Base-by-base conservation (phyloP, 1,284 basidiomycete species). In the Lentinus polychrous region DNA sequence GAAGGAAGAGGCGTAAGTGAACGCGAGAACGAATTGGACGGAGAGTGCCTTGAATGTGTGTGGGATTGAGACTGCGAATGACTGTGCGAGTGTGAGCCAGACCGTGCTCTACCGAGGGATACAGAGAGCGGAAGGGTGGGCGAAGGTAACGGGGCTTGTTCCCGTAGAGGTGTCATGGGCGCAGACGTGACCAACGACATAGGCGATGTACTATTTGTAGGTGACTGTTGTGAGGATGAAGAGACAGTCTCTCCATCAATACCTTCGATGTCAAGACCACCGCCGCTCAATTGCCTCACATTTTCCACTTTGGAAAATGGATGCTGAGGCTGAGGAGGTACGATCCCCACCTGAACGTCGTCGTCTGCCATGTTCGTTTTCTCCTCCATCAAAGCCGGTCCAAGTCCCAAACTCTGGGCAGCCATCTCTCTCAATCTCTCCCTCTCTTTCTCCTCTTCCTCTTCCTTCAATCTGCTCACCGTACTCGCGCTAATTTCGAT, bases 321-420 rank as follows among this genome's bases (percentile, higher is more conserved):
- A 27, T 27, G 27, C 27, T 27, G 27, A 27, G 27, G 27, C 10
- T 27, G 27, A 27, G 36, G 34, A 17, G 22, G 18, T 17, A 32
- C 34, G 18, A 18, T 12, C 8, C 36, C 34, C 6, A 39, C 45
- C 45, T 36, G 36, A 8, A 23, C 45, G 45, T 23, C 43, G 15
- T 32, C 38, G 17, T 43, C 45, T 15, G 11, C 46, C 22, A 8
- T 15, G 34, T 46, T 49, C 41, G 12, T 50, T 11, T 8, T 38
- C 35, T 63, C 60, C 50, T 67, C 63, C 43, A 64, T 55, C 24
- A 68, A 51, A 17, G 62, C 61, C 27, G 65, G 60, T 46, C 70
- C 72, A 33, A 89, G 70, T 8, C 86, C 86, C 45, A 89, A 78
- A 6, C 81, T 78, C 58, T 86, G 81, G 0, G 86, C 86, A 15